Conservation (phyloP, 2,329 filamentous ascomycete species). For the Monosporascus ibericus region DNA sequence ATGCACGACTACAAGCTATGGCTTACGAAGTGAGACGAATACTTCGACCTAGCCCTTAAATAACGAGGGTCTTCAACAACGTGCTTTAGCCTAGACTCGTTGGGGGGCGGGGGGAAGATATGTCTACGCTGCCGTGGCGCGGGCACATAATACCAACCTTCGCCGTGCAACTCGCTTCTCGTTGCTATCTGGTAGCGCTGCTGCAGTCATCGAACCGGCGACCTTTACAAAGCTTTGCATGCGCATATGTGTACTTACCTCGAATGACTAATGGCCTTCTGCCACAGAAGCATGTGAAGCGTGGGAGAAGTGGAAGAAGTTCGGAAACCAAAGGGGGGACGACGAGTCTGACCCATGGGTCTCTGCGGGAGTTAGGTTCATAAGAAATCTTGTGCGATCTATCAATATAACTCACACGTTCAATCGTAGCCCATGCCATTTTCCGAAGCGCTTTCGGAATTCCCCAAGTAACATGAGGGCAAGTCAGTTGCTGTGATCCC, state of each 20-base stretch:
- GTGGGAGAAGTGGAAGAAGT: not conserved
- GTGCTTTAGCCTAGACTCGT: no score
- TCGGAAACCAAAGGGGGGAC: conserved; percentile 2
- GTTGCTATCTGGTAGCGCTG: no score
- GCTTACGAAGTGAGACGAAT: not conserved
- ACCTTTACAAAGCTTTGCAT: not conserved
- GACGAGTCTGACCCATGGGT: conserved; percentile 10
- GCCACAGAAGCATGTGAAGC: not conserved
- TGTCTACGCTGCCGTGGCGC: no score
- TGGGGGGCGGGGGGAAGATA: no score
- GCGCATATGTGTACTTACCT: not conserved
- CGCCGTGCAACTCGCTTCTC: no score
- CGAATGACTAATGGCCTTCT: not conserved
- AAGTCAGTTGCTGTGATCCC: not conserved
- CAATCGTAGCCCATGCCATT: conserved; percentile 11
- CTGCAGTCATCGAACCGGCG: not conserved
- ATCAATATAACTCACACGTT: conserved; percentile 27
- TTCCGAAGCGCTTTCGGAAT: conserved; percentile 1
- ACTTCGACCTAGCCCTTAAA: not conserved
- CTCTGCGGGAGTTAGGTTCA: conserved; percentile 30
- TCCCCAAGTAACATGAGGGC: not conserved
- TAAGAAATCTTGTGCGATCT: conserved; percentile 21
- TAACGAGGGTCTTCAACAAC: not conserved
- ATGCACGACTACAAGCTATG: conserved; percentile 5
- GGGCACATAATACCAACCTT: no score